Evolutionary conservation across 2,329 filamentous ascomycete genomes (phyloP).

Genomic region (Alternaria burnsii): DNA sequence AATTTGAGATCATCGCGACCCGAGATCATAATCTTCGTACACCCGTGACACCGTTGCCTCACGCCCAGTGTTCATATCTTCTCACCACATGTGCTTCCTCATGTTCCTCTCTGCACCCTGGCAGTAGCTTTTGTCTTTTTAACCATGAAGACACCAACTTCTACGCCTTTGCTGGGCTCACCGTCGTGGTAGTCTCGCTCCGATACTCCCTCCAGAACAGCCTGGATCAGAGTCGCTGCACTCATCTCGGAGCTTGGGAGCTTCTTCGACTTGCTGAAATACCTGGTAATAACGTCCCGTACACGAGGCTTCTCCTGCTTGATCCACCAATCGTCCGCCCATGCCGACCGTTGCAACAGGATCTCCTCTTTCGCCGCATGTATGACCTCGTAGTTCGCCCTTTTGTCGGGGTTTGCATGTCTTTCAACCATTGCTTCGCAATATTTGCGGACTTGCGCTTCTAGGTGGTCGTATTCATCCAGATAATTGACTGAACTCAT

Average conservation of each 20-base stretch:
- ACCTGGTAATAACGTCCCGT: conserved; percentile 58
- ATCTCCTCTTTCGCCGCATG: conserved; percentile 63
- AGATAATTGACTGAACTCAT: conserved; percentile 64
- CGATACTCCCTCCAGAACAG: conserved; percentile 67
- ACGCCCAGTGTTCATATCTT: not conserved
- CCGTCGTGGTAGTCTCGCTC: conserved; percentile 57
- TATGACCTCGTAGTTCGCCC: conserved; percentile 55
- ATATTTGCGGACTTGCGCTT: conserved; percentile 42
- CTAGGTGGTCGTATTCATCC: conserved; percentile 63
- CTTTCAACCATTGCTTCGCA: conserved; percentile 40
- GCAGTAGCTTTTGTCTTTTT: conserved; percentile 33
- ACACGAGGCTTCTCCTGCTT: conserved; percentile 70
- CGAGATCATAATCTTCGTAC: conserved; percentile 6
- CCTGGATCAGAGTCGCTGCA: conserved; percentile 64
- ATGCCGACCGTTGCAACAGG: conserved; percentile 61
- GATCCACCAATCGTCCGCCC: conserved; percentile 69
- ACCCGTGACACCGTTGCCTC: not conserved
- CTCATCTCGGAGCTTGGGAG: conserved; percentile 57
- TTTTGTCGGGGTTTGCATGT: conserved; percentile 35
- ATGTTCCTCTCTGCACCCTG: conserved; percentile 8
- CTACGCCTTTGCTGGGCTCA: conserved; percentile 56
- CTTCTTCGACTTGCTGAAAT: conserved; percentile 55
- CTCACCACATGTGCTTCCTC: not conserved
- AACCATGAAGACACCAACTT: conserved; percentile 60
- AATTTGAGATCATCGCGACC: conserved; percentile 13